Evolutionary conservation across 192 early-diverging fungal species (phyloP).

Genomic region (Lobulomyces angularis): DNA sequence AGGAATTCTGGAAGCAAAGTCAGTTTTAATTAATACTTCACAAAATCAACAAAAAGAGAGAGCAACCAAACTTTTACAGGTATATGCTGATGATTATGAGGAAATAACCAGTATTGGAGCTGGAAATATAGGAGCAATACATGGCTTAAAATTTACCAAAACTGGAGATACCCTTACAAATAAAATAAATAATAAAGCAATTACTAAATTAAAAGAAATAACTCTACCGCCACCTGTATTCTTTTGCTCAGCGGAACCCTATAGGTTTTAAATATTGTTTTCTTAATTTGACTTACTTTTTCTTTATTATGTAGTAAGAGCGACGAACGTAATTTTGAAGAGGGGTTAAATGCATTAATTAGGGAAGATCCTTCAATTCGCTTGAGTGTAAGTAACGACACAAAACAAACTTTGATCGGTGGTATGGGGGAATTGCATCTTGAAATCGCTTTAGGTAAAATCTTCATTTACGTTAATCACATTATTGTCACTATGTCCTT

Average conservation of each 20-base stretch:
- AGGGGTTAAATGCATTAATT: slow-evolving; percentile 57
- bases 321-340: slow-evolving; percentile 59
- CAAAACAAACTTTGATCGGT: slow-evolving; percentile 73
- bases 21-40: slow-evolving; percentile 43
- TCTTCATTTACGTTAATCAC: too few species aligned
- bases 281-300: too few species aligned
- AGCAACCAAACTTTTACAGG: slow-evolving; percentile 68
- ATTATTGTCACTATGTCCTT: too few species aligned
- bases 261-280: slow-evolving; percentile 38
- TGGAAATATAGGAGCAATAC: slow-evolving; percentile 77
- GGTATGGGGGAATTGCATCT: slow-evolving; percentile 95
- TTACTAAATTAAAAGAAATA: slow-evolving; percentile 64
- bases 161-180: slow-evolving; percentile 78
- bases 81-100: slow-evolving; percentile 84
- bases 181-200: slow-evolving; percentile 40
- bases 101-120: slow-evolving; percentile 57
- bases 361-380: slow-evolving; percentile 83
- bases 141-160: slow-evolving; percentile 68
- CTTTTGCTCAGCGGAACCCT: slow-evolving; percentile 60
- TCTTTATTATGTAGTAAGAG: too few species aligned
- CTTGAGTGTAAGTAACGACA: slow-evolving; percentile 61
- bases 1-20: slow-evolving; percentile 44
- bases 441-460: slow-evolving; percentile 75
- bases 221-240: slow-evolving; percentile 79
- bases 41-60: slow-evolving; percentile 55